Percentiles rank a stretch among this genome's conserved stretches.
Evolutionary conservation across 306 rosid species (phyloP).

Genomic region (Ormosia emarginata): DNA sequence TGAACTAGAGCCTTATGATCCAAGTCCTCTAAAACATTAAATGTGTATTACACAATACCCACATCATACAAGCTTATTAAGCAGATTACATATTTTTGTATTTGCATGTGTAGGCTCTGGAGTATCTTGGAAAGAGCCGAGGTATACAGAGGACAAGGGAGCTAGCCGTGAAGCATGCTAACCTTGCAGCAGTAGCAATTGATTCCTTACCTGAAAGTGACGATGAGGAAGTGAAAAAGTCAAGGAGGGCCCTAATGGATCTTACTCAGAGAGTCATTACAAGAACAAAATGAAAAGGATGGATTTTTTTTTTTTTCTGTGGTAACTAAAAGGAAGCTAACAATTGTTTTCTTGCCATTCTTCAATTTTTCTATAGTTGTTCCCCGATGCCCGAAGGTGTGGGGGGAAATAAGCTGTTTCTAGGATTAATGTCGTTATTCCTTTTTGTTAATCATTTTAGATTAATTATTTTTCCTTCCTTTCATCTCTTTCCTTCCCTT

Average conservation of each 20-base stretch:
- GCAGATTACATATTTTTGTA: neutral
- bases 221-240: slow-evolving; percentile 69
- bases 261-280: slow-evolving; percentile 79
- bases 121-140: slow-evolving; percentile 78
- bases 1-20: neutral
- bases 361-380: neutral
- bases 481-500: neutral
- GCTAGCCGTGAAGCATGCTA: slow-evolving; percentile 81
- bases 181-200: slow-evolving; percentile 80
- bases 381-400: slow-evolving; percentile 1
- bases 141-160: slow-evolving; percentile 86
- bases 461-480: neutral
- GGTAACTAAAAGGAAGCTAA: slow-evolving; percentile 13
- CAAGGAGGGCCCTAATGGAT: slow-evolving; percentile 85
- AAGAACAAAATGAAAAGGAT: slow-evolving; percentile 63
- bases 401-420: slow-evolving; percentile 14
- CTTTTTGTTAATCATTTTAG: slow-evolving; percentile 1
- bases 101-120: slow-evolving; percentile 63
- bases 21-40: neutral
- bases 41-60: neutral
- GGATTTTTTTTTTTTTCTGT: neutral
- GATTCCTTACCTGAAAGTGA: slow-evolving; percentile 70
- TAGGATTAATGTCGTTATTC: slow-evolving; percentile 11
- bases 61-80: neutral
- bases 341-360: slow-evolving; percentile 6